Evolutionary conservation across 371 early-diverging fungal species (phyloP), one percentile per base, ranked within the genome.

Genomic region (Rhizopus microsporus): DNA sequence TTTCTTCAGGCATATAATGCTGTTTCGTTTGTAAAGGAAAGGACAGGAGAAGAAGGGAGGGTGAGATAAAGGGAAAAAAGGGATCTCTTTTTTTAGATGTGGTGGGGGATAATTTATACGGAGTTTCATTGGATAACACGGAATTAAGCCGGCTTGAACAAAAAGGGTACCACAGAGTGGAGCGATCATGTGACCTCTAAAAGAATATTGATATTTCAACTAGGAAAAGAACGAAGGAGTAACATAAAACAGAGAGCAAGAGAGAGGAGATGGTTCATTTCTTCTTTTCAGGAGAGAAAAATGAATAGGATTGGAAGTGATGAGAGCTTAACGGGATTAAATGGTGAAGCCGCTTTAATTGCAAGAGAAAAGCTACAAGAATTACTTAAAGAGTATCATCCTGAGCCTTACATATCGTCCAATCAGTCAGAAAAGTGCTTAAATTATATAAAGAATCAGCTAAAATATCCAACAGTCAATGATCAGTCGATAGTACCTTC

Each of bases 1-100:
- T 46, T 9, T 61, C 45, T 15, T 45, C 53, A 37, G 37, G 45
- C 44, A 57, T 57, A 46, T 23, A 23, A 23, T 2, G 23, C 2
- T 23, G 23, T 23, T 23, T 23, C 23, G 23, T 23, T 23, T 23
- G 37, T 8, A 35, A 33, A 32, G 13, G 8, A 23, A 40, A 40
- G 31, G 53, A 40, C 44, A 39, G 23, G 31, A 33, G 12, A 31
- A 43, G 30, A 44, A 44, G 31, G 38, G 6, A n/a, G 16, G 44
- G 29, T 30, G 32, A 33, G 4, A 43, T 40, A 15, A n/a, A 17
- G 30, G 13, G 37, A 34, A 34, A 34, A 46, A 53, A 47, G n/a
- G 4, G 29, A 47, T 37, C 10, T 37, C 23, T 23, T 23, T 23
- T 23, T 23, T 23, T 23, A 23, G 23, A 23, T 23, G 23, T 23